Base-by-base conservation (phyloP, 305 asterid genomes). In the Solanum aculeatissimum region DNA sequence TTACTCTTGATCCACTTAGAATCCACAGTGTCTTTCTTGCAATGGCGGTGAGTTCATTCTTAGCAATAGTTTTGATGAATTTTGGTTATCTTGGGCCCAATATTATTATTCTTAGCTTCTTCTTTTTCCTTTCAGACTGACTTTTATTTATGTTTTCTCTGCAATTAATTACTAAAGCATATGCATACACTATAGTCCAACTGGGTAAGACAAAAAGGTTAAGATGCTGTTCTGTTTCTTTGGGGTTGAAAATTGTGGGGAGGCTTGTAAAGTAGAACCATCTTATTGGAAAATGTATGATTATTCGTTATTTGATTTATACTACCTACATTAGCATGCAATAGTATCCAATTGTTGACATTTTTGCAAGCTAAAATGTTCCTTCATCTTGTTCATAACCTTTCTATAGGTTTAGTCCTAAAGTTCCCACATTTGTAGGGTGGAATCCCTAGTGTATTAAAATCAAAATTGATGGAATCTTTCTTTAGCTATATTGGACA, bases 1-100 rank as follows among this genome's bases (percentile, higher is more conserved):
- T 97, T 97, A 92, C 87, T 81, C 94, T 97, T 53, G 89, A 93
- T 83, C 95, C 98, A 42, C 91, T 58, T 89, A 88, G 90, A 83
- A 91, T 94, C 86, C 93, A 83, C 74, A 86, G 85, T 19, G 89
- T 97, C 82, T 91, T 97, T 87, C 90, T 93, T 77, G 86, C 94
- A 13, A 90, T 95, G 95, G 98, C 96, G 29, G 99, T 97, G 86
- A 90, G 98, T 93, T 83, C 81, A 51, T 75, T 45, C 57, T 65
- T 19, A 29, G 12, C 32, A 29, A 21, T 25, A 72, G 11, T 63
- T 63, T 79, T 85, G 74, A 66, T 83, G 80, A 65, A 66, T 66
- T 25, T 66, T 62, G 72, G 80, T 83, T 66, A 66, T 68, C 80
- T 55, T 65, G 80, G 65, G 53, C 27, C 75, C 42, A 25, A 45